Base-by-base conservation (phyloP, 768 basidiomycete species). In the Cubamyces sp. region DNA sequence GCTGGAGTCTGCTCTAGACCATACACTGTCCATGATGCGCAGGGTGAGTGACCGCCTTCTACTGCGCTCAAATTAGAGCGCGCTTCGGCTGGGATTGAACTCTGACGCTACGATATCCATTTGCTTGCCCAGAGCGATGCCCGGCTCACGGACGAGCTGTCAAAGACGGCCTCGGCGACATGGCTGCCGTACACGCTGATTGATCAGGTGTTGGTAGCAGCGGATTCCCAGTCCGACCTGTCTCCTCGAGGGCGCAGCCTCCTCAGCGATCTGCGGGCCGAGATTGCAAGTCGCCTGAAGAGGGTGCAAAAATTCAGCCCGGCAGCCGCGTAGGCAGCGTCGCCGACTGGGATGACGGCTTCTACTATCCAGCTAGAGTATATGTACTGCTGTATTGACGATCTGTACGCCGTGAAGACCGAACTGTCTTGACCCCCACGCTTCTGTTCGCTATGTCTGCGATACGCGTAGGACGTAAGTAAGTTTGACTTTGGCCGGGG, bases 111-210 rank as follows among this genome's bases (percentile, higher is more conserved):
- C 11, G 51, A 23, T 41, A 49, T 25, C 47, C 39, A 49, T 41
- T 42, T 49, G 41, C 28, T 58, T 49, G 37, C 53, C 19, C 68
- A 90, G 87, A 79, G 82, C 49, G 84, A 87, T 64, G 71, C 76
- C 55, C 78, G 78, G 45, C 74, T 88, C 48, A 76, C 82, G 45
- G 84, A 81, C 67, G 79, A 81, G 51, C 75, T 80, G 23, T 79
- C 81, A 28, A 84, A 79, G 69, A 78, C 80, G 41, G 82, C 90
- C 3, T 83, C 81, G 37, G 71, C 82, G 55, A 89, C 89, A 4
- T 94, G 91, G 88, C 77, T 94, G 41, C 93, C 93, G 15, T 94
- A 94, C 70, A 84, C 86, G 51, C 80, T 94, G 57, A 83, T 95
- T 64, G 93, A 95, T 74, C 88, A 92, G 74, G 88, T 94, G 39